A percentile compares a stretch with the other conserved stretches of the same genome.
Conservation (phyloP, 257 asterid genomes). For the Solanum pinnatisectum region DNA sequence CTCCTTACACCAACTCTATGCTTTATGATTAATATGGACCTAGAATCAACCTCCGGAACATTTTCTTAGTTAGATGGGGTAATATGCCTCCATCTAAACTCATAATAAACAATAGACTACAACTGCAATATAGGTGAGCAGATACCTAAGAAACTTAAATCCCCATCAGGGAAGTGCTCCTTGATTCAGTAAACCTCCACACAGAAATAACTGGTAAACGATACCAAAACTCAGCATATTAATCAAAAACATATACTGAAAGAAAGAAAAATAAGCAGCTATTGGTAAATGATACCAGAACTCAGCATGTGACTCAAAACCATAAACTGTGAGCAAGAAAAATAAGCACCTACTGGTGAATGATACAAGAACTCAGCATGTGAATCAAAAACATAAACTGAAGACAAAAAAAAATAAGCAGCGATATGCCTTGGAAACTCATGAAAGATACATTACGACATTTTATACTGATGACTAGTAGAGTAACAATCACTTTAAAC, state of each 20-base stretch:
- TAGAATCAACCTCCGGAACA: not conserved
- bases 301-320: not conserved
- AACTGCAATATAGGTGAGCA: not conserved
- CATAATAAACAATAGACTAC: not conserved
- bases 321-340: not conserved
- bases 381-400: not conserved
- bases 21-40: not conserved
- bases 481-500: not conserved
- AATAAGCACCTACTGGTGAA: not conserved
- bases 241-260: not conserved
- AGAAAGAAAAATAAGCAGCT: not conserved
- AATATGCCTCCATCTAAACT: not conserved
- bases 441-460: not conserved
- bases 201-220: not conserved
- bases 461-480: not conserved
- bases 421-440: not conserved
- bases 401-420: not conserved
- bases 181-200: not conserved
- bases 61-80: not conserved
- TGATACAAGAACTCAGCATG: not conserved
- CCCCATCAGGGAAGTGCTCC: not conserved
- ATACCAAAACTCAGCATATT: not conserved
- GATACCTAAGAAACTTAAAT: not conserved
- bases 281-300: not conserved
- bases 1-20: not conserved